phyloP scores from a whole-genome alignment of 2,329 filamentous ascomycete genomes.

The Cladobotryum protrusum region DNA sequence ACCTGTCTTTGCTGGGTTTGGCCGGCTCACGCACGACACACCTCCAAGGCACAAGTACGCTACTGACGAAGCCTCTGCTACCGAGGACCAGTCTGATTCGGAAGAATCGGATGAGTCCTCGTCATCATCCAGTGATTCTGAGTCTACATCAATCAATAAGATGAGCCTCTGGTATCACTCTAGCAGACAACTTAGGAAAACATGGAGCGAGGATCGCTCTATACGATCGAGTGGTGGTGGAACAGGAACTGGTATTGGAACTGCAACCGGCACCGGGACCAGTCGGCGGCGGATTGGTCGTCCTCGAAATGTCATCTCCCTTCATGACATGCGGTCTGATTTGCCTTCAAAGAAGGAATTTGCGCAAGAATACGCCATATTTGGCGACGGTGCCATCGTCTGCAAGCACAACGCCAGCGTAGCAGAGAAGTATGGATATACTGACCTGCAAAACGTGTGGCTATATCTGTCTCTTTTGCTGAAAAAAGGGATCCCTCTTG shows the following conservation, averaged over 20 bases:
- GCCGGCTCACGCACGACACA: slow-evolving; percentile 46
- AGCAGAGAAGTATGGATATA: slow-evolving; percentile 62
- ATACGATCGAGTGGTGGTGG: slow-evolving; percentile 55
- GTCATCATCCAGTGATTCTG: slow-evolving; percentile 53
- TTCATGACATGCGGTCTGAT: slow-evolving; percentile 63
- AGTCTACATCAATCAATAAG: slow-evolving; percentile 56
- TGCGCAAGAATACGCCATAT: slow-evolving; percentile 74
- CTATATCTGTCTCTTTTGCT: slow-evolving; percentile 71
- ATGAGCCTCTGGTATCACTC: slow-evolving; percentile 52
- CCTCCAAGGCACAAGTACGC: slow-evolving; percentile 41
- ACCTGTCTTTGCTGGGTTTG: slow-evolving; percentile 52
- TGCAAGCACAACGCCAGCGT: slow-evolving; percentile 79
- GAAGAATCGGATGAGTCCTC: slow-evolving; percentile 43
- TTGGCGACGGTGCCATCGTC: slow-evolving; percentile 73
- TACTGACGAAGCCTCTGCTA: slow-evolving; percentile 45
- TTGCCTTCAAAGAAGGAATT: slow-evolving; percentile 75
- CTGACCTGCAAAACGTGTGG: slow-evolving; percentile 78
- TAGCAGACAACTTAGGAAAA: slow-evolving; percentile 45
- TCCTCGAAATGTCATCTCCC: slow-evolving; percentile 64
- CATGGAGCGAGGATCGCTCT: slow-evolving; percentile 52
- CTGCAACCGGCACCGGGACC: slow-evolving; percentile 46
- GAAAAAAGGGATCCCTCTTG: slow-evolving; percentile 66
- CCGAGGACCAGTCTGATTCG: slow-evolving; percentile 45
- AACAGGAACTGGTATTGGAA: slow-evolving; percentile 47
- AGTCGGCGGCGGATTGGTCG: slow-evolving; percentile 42